Conservation (phyloP, 1,284 basidiomycete genomes). For the Cryptococcus wingfieldii region DNA sequence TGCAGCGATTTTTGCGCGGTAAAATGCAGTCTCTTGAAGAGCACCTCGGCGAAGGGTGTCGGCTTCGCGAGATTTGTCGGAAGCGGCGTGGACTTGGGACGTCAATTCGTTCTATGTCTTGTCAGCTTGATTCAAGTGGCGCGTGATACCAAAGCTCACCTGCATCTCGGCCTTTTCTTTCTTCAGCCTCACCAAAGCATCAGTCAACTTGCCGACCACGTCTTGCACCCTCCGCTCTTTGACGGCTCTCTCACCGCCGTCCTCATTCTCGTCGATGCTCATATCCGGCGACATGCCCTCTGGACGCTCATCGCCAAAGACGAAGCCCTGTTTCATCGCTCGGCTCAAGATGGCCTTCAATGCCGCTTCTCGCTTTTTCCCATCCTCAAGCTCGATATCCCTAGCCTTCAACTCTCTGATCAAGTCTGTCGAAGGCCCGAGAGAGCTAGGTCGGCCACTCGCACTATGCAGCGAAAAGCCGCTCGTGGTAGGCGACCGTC, state of each 20-base stretch:
- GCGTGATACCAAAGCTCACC: conserved; percentile 58
- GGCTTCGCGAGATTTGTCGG: conserved; percentile 72
- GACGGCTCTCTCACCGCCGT: conserved; percentile 10
- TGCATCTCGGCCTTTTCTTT: conserved; percentile 83
- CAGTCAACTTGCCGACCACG: conserved; percentile 56
- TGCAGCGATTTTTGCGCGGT: conserved; percentile 86
- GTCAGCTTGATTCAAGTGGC: conserved; percentile 13
- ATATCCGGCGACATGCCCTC: conserved; percentile 46
- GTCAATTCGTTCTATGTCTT: conserved; percentile 38
- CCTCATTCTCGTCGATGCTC: conserved; percentile 31
- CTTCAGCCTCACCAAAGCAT: conserved; percentile 78
- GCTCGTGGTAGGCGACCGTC: conserved; percentile 57
- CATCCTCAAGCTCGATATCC: conserved; percentile 71
- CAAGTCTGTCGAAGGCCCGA: conserved; percentile 65
- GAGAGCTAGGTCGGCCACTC: conserved; percentile 35
- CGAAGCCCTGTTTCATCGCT: conserved; percentile 76
- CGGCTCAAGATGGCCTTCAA: conserved; percentile 76
- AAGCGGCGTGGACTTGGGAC: conserved; percentile 55
- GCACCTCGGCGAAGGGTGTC: conserved; percentile 76
- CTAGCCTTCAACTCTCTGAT: conserved; percentile 71
- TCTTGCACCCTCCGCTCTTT: conserved; percentile 20
- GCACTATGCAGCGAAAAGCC: conserved; percentile 41
- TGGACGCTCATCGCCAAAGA: conserved; percentile 56
- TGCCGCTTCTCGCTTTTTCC: conserved; percentile 77
- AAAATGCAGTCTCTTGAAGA: conserved; percentile 91